Percentiles rank a stretch among this genome's conserved stretches.
These are phyloP conservation scores for Microcyclospora pomicola DNA, from an alignment of 2,329 filamentous ascomycete genomes.

Conservation along the genomic window DNA sequence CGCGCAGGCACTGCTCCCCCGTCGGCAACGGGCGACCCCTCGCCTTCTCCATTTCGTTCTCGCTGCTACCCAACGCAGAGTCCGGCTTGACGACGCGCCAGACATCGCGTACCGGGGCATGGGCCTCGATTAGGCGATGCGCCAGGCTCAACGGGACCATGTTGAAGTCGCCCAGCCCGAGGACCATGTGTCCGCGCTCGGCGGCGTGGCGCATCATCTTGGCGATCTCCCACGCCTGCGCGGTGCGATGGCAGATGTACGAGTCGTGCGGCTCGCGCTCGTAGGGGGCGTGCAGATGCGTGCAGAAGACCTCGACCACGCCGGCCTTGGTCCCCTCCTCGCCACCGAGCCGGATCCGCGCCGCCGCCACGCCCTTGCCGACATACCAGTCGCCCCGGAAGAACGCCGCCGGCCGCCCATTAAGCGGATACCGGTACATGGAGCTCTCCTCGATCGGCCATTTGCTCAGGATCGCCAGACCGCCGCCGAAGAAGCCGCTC, in stretches of 20 bases:
- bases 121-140: slow-evolving; percentile 66
- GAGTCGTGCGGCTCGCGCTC: slow-evolving; percentile 65
- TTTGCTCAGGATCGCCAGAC: slow-evolving; percentile 73
- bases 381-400: slow-evolving; percentile 94
- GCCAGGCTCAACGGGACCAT: slow-evolving; percentile 81
- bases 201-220: slow-evolving; percentile 74
- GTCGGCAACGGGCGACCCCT: slow-evolving; percentile 56
- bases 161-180: slow-evolving; percentile 90
- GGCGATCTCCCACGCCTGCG: slow-evolving; percentile 89
- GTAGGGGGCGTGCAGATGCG: slow-evolving; percentile 75
- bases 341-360: slow-evolving; percentile 53
- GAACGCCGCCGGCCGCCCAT: slow-evolving; percentile 85
- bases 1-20: slow-evolving; percentile 60
- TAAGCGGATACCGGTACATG: slow-evolving; percentile 80
- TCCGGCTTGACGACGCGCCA: slow-evolving; percentile 78
- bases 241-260: slow-evolving; percentile 78
- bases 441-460: slow-evolving; percentile 86
- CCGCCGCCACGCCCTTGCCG: slow-evolving; percentile 82
- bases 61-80: slow-evolving; percentile 62
- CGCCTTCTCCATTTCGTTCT: slow-evolving; percentile 52
- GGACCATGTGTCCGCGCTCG: slow-evolving; percentile 66
- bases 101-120: slow-evolving; percentile 64
- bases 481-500: slow-evolving; percentile 77
- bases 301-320: slow-evolving; percentile 80
- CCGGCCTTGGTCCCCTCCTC: slow-evolving; percentile 43